A percentile compares a stretch with the other conserved stretches of the same genome.
Conservation (phyloP, 2,329 filamentous ascomycete genomes). For the Allantophomopsis cytisporea region DNA sequence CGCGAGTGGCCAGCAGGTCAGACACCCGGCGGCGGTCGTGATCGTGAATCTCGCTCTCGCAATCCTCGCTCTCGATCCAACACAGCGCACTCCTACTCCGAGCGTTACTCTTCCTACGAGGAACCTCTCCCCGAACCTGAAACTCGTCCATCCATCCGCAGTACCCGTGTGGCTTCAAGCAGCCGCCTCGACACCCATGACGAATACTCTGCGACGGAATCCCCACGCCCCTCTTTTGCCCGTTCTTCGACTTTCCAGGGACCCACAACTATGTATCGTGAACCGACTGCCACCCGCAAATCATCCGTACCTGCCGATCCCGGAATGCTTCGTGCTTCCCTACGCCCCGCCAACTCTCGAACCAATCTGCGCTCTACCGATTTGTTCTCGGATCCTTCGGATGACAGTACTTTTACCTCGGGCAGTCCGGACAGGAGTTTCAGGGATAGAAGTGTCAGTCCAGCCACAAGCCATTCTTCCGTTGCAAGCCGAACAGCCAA, state of each 20-base stretch:
- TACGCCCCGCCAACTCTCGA: conserved; percentile 15
- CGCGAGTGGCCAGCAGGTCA: conserved; percentile 55
- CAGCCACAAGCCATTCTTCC: conserved; percentile 36
- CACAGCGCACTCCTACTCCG: conserved; percentile 48
- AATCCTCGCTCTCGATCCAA: conserved; percentile 38
- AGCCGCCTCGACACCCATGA: conserved; percentile 11
- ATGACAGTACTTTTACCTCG: conserved; percentile 33
- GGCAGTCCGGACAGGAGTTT: conserved; percentile 32
- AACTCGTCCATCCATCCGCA: conserved; percentile 35
- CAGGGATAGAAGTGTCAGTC: conserved; percentile 35
- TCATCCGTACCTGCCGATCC: conserved; percentile 32
- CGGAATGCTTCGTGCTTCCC: conserved; percentile 21
- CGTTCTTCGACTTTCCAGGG: conserved; percentile 46
- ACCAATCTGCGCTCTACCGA: conserved; percentile 17
- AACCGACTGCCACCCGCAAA: conserved; percentile 34
- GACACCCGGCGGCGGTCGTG: conserved; percentile 11
- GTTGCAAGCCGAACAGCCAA: conserved; percentile 34
- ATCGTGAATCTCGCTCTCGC: conserved; percentile 1
- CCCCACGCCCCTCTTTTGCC: conserved; percentile 29
- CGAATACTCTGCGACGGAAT: conserved; percentile 15
- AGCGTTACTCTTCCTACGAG: conserved; percentile 42
- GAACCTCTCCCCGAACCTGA: conserved; percentile 26
- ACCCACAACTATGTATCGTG: conserved; percentile 34
- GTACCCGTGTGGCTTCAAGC: conserved; percentile 18
- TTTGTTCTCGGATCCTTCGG: conserved; percentile 33